These are phyloP conservation scores for Thelonectria rubi DNA, from an alignment of 2,329 filamentous ascomycete species.

Conservation along the genomic window DNA sequence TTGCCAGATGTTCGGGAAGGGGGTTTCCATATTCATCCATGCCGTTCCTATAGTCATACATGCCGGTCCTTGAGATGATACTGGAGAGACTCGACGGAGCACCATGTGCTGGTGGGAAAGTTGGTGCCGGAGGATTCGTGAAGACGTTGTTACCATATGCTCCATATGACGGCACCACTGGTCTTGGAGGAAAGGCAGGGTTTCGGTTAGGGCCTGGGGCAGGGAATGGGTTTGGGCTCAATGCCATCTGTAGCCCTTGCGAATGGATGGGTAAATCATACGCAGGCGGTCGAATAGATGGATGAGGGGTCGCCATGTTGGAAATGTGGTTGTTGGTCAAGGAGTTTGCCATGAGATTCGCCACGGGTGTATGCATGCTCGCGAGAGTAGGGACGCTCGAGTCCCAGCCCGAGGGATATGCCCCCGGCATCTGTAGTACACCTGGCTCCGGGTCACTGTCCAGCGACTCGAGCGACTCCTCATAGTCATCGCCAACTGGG, in stretches of 20 bases:
- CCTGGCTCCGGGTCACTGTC: neutral
- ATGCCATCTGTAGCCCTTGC: neutral
- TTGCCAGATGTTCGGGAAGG: constrained; percentile 39
- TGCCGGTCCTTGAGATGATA: constrained; percentile 51
- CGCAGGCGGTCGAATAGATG: neutral
- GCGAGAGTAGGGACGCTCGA: constrained; percentile 8
- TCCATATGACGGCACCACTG: constrained; percentile 1
- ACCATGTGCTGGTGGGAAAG: constrained; percentile 1
- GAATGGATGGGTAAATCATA: neutral
- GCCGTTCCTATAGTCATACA: constrained; percentile 49
- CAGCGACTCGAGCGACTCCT: neutral
- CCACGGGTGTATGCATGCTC: constrained; percentile 5
- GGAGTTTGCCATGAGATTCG: neutral
- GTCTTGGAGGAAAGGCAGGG: neutral
- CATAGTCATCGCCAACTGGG: neutral
- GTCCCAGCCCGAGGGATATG: constrained; percentile 30
- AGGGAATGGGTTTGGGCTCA: neutral
- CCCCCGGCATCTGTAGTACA: constrained; percentile 27
- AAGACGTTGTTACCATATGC: neutral
- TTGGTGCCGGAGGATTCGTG: constrained; percentile 9
- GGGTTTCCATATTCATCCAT: constrained; percentile 50
- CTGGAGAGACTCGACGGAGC: constrained; percentile 39
- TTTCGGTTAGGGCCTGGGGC: neutral
- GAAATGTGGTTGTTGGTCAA: too few relatives aligned
- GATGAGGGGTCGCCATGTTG: neutral